Evolutionary conservation across 768 basidiomycete species (phyloP), one percentile per base, ranked within the genome.

Genomic region (Xerocomus potaroensis): DNA sequence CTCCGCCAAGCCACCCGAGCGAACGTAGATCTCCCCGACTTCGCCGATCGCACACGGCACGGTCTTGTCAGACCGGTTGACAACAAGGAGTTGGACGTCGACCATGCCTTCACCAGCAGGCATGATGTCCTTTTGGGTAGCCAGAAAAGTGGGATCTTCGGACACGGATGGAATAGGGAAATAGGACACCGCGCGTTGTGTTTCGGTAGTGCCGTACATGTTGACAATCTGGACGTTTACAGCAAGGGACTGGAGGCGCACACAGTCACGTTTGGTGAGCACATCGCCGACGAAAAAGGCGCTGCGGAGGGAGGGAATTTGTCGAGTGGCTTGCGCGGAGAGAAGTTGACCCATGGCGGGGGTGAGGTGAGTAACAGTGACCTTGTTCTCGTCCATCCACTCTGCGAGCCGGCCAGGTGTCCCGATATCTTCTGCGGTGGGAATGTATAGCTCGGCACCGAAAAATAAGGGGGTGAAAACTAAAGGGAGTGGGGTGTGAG

Each of bases 231-330:
- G 75, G 12, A 94, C 92, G 57, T 98, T 96, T 11, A 81, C 72
- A 2, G 95, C 96, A 39, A 99, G 83, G 2, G 88, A 77, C 65
- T 99, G 96, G 3, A 99, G 77, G 29, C 96, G 88, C 33, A 87
- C 80, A 60, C 95, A 98, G 66, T 99, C 96, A 35, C 96, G 88
- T 68, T 98, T 99, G 50, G 96, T 98, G 45, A 99, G 82, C 34
- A 98, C 83, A 62, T 99, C 96, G n/a, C 96, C 96, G 36, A 99
- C 96, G 63, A 99, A 98, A 75, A 99, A 98, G 9, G 96, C 96
- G 59, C 87, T 91, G 30, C 68, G 72, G 18, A 99, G 82, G 7
- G 86, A 80, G 5, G 91, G 87, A 54, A 98, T 95, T 60, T 90
- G 87, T 16, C 76, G 70, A 1, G 79, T 83, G 1, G 86, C 85